Conservation (phyloP, 352 stramenopile genomes). For the Elongisporangium undulatum region DNA sequence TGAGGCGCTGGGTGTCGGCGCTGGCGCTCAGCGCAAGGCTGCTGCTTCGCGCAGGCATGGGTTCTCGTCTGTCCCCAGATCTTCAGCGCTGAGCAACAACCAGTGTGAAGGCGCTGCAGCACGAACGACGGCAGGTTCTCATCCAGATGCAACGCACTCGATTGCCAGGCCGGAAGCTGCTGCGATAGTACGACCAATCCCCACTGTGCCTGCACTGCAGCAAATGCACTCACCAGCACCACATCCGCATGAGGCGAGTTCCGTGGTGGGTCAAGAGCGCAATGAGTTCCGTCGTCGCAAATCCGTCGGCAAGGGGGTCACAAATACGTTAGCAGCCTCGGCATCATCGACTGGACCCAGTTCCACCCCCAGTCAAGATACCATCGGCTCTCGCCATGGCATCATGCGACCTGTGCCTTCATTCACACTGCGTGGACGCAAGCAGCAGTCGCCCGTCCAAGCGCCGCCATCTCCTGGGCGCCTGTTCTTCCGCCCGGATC, state of each 20-base stretch:
- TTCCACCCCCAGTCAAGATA: background rate
- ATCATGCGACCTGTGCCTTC: background rate
- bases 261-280: background rate
- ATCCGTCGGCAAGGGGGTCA: background rate
- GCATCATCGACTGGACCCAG: background rate
- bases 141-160: too few species aligned
- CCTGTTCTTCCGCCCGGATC: background rate
- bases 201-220: background rate
- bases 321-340: background rate
- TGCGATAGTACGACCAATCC: background rate
- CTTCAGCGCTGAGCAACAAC: background rate
- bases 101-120: background rate
- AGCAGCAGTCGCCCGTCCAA: background rate
- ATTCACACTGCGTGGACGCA: background rate
- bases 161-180: background rate
- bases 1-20: slow-evolving; percentile 25
- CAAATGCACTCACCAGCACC: background rate
- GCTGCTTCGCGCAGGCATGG: background rate
- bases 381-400: background rate
- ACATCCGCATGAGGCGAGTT: background rate
- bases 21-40: background rate
- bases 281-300: background rate
- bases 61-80: background rate
- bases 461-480: background rate
- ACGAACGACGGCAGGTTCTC: too few species aligned